These are phyloP conservation scores for Glonium stellatum DNA, from an alignment of 495 filamentous ascomycete species.

Conservation along the genomic window DNA sequence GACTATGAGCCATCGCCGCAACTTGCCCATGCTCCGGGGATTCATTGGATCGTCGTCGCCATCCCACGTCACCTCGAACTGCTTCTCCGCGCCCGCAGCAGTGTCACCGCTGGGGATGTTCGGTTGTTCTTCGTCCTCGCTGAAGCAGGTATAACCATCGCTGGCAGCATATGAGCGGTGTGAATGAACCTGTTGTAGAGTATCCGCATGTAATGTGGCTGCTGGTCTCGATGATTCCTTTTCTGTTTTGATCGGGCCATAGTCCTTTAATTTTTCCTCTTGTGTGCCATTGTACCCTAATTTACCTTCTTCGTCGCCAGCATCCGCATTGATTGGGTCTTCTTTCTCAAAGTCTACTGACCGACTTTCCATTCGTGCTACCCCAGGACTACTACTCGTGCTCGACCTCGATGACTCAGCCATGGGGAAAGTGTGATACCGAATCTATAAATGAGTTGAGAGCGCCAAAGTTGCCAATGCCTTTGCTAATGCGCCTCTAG, in stretches of 20 bases:
- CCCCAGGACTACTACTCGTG: background rate
- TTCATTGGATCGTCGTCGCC: conserved; percentile 64
- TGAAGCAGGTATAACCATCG: conserved; percentile 27
- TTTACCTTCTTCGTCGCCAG: background rate
- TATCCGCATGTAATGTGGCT: conserved; percentile 9
- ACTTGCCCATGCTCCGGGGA: conserved; percentile 61
- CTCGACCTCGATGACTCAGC: background rate
- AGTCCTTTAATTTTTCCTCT: background rate
- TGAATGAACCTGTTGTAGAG: conserved; percentile 13
- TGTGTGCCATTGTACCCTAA: background rate
- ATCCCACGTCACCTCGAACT: conserved; percentile 64
- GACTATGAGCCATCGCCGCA: conserved; percentile 71
- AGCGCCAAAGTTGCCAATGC: too few species aligned
- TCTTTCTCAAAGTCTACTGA: background rate
- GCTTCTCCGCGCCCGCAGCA: conserved; percentile 14
- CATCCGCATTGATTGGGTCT: background rate
- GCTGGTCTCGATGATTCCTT: background rate
- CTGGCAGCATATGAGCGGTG: conserved; percentile 23
- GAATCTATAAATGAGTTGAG: background rate
- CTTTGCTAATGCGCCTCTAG: too few species aligned
- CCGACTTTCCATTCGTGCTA: background rate
- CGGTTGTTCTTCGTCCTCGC: conserved; percentile 18
- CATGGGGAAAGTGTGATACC: background rate
- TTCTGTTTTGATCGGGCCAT: background rate
- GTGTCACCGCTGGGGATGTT: conserved; percentile 17